Evolutionary conservation across 2,329 filamentous ascomycete genomes (phyloP).

Genomic region (Neophaeococcomyces aloes): DNA sequence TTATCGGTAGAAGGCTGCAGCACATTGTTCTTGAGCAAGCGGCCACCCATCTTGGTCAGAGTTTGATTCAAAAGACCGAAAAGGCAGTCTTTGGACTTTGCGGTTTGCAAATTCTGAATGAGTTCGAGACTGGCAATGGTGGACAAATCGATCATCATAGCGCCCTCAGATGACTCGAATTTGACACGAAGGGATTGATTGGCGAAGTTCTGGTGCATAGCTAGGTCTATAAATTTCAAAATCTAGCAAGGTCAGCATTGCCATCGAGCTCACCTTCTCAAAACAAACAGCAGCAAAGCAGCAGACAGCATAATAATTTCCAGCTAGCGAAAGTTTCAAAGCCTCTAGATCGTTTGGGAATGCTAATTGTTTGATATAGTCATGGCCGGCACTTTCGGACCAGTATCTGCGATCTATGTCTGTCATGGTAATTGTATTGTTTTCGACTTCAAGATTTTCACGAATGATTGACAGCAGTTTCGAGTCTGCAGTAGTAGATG

Average conservation of each 20-base stretch:
- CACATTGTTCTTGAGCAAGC: slow-evolving; percentile 74
- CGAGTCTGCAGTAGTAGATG: slow-evolving; percentile 62
- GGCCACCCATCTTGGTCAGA: slow-evolving; percentile 74
- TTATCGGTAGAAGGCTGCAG: slow-evolving; percentile 74
- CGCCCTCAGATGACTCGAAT: slow-evolving; percentile 78
- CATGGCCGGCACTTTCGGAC: slow-evolving; percentile 66
- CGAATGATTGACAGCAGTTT: slow-evolving; percentile 65
- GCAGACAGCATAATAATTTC: slow-evolving; percentile 78
- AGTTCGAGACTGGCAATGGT: slow-evolving; percentile 81
- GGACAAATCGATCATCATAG: slow-evolving; percentile 90
- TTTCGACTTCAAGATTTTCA: slow-evolving; percentile 49
- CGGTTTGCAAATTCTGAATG: slow-evolving; percentile 70
- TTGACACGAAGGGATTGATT: slow-evolving; percentile 74
- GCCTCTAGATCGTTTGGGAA: slow-evolving; percentile 70
- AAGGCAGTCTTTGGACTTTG: slow-evolving; percentile 70
- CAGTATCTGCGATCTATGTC: slow-evolving; percentile 68
- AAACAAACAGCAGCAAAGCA: slow-evolving; percentile 71
- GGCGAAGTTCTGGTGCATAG: slow-evolving; percentile 57
- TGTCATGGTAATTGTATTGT: slow-evolving; percentile 41
- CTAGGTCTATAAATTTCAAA: slow-evolving; percentile 68
- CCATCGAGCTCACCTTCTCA: not conserved
- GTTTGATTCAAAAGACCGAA: slow-evolving; percentile 81
- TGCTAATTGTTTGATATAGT: slow-evolving; percentile 68
- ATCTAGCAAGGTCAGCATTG: slow-evolving; percentile 41
- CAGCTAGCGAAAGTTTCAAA: slow-evolving; percentile 65